These are phyloP conservation scores for Cruciata laevipes DNA, from an alignment of 257 asterid genomes.

Conservation along the genomic window DNA sequence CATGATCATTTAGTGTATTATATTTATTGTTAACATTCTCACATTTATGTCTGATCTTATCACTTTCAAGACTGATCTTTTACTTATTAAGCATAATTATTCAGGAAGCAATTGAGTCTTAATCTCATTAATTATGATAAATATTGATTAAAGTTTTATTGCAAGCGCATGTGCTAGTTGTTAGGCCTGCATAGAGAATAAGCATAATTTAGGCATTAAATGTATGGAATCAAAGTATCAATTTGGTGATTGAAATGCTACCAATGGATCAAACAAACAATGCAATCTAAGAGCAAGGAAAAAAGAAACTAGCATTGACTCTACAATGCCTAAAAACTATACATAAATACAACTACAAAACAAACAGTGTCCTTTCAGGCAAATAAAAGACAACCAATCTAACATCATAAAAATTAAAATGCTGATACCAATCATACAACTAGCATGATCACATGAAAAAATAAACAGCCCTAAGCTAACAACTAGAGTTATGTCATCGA, in stretches of 20 bases:
- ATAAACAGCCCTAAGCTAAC: background rate
- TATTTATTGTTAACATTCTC: no score
- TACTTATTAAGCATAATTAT: no score
- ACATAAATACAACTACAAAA: background rate
- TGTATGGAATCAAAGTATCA: background rate
- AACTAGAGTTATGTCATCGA: background rate
- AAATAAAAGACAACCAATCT: background rate
- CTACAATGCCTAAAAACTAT: background rate
- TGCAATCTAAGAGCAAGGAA: background rate
- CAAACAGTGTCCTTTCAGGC: background rate
- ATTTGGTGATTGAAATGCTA: background rate
- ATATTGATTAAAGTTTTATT: no score
- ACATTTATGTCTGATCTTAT: no score
- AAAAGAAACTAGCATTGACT: background rate
- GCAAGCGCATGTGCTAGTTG: conserved; percentile 2
- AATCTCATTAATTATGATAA: background rate
- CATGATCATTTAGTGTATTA: no score
- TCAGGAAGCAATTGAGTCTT: no score
- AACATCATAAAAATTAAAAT: background rate
- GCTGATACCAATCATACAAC: background rate
- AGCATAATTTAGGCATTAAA: background rate
- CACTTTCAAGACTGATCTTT: no score
- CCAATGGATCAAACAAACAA: background rate
- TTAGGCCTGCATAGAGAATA: conserved; percentile 1
- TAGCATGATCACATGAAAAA: background rate